Conservation (phyloP, 2,329 filamentous ascomycete species). For the Penicillium decumbens region DNA sequence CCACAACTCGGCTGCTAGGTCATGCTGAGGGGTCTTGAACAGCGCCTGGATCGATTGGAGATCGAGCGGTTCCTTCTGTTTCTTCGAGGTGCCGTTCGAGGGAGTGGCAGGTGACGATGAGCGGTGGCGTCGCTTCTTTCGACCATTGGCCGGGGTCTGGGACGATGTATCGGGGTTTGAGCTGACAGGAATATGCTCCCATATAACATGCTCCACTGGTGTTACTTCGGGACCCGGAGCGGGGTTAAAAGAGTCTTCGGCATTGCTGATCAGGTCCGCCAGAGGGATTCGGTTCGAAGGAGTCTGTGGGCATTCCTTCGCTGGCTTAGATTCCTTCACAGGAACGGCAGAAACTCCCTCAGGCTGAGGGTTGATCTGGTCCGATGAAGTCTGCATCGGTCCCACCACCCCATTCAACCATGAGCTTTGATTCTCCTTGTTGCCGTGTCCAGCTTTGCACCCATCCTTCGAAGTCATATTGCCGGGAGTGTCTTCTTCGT, state of each 20-base stretch:
- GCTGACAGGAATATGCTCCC: constrained; percentile 49
- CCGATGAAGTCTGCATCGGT: constrained; percentile 18
- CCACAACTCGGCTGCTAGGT: constrained; percentile 72
- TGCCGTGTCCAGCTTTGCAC: constrained; percentile 28
- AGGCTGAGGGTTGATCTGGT: constrained; percentile 16
- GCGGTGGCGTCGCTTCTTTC: constrained; percentile 66
- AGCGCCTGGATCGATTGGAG: constrained; percentile 55
- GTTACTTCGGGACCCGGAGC: constrained; percentile 48
- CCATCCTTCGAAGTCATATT: constrained; percentile 21
- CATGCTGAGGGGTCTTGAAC: constrained; percentile 63
- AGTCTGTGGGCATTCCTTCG: constrained; percentile 51
- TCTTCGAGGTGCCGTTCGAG: constrained; percentile 40
- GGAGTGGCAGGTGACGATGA: constrained; percentile 70
- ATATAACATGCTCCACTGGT: constrained; percentile 58
- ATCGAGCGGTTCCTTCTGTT: constrained; percentile 48
- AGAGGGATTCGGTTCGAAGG: constrained; percentile 56
- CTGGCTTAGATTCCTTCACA: constrained; percentile 24
- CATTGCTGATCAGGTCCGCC: constrained; percentile 58
- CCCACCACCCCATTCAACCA: constrained; percentile 35
- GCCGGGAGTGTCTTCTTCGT: constrained; percentile 18
- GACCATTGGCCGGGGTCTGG: constrained; percentile 44
- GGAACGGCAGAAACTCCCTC: constrained; percentile 17
- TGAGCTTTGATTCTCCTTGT: constrained; percentile 45
- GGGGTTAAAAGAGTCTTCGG: constrained; percentile 52
- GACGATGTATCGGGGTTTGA: constrained; percentile 44